Conservation (phyloP, 495 filamentous ascomycete genomes). For the Apiosordaria backusii region DNA sequence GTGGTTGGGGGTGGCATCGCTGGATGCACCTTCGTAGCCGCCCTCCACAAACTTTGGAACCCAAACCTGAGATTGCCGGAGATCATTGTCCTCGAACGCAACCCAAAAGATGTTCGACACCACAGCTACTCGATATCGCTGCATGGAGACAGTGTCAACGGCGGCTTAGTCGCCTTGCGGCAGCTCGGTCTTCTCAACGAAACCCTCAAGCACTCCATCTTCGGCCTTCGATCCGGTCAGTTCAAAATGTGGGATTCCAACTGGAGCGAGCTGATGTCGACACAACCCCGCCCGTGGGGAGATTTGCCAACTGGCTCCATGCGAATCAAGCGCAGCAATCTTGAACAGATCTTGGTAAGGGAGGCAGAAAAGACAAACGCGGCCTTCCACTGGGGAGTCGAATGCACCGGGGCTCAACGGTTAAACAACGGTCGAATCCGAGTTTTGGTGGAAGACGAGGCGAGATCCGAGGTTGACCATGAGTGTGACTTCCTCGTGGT, state of each 20-base stretch:
- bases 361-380: slow-evolving; percentile 15
- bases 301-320: slow-evolving; percentile 22
- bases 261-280: slow-evolving; percentile 25
- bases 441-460: slow-evolving; percentile 15
- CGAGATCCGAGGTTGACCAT: slow-evolving; percentile 13
- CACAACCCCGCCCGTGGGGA: slow-evolving; percentile 15
- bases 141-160: slow-evolving; percentile 24
- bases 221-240: slow-evolving; percentile 15
- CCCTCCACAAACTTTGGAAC: slow-evolving; percentile 33
- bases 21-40: slow-evolving; percentile 34
- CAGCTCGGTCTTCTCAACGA: slow-evolving; percentile 28
- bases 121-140: slow-evolving; percentile 39
- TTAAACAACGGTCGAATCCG: slow-evolving; percentile 12
- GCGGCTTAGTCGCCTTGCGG: slow-evolving; percentile 24
- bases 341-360: slow-evolving; percentile 27
- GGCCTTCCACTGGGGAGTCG: slow-evolving; percentile 26
- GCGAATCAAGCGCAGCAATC: slow-evolving; percentile 24
- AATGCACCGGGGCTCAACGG: slow-evolving; percentile 19
- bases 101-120: slow-evolving; percentile 22
- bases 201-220: slow-evolving; percentile 14
- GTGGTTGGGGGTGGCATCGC: slow-evolving; percentile 38
- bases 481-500: slow-evolving; percentile 40
- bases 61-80: slow-evolving; percentile 19
- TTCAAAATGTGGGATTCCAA: slow-evolving; percentile 30
- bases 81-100: slow-evolving; percentile 36